Base-by-base conservation (phyloP, 768 basidiomycete species). In the Psilocybe subaeruginosa region DNA sequence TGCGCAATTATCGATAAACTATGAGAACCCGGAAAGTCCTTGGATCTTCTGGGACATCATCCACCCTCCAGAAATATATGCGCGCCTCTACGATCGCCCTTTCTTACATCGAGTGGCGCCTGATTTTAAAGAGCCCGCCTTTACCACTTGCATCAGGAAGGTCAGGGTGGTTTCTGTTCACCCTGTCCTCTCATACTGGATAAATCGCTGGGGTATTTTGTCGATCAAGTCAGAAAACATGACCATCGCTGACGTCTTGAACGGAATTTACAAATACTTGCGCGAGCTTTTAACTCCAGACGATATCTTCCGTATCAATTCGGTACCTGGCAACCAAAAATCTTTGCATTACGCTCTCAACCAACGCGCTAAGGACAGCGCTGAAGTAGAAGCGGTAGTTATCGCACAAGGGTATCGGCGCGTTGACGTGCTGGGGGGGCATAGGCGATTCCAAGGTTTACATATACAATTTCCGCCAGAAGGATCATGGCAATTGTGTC, bases 131-230 rank as follows among this genome's bases (percentile, higher is more conserved):
- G 72, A 69, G 8, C 66, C 69, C 50, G 80, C 77, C 11, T 68
- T 77, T 16, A 60, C 70, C 19, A 76, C 77, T 14, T 58, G 47
- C 12, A 69, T 72, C 19, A 62, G 68, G 11, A 74, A 71, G 35
- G 67, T 79, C 30, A 77, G 73, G 69, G 74, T 82, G n/a, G 63
- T 69, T 19, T 74, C 78, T 16, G 78, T 79, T 39, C 73, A 76
- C 67, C 69, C 71, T 12, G 45, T 74, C 33, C 74, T 81, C n/a
- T 68, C 70, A 12, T 72, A 66, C 48, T 81, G 78, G 79, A 79
- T 81, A 73, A 61, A 69, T n/a, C 61, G 59, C 19, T 80, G 88
- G 87, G 83, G 84, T 2, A 81, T 82, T 0, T 78, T 88, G 59
- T 60, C 77, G 41, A 66, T 86, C 52, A 74, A 72, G 8, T 23